phyloP scores from a whole-genome alignment of 345 rosid genomes.

The Turritis glabra region DNA sequence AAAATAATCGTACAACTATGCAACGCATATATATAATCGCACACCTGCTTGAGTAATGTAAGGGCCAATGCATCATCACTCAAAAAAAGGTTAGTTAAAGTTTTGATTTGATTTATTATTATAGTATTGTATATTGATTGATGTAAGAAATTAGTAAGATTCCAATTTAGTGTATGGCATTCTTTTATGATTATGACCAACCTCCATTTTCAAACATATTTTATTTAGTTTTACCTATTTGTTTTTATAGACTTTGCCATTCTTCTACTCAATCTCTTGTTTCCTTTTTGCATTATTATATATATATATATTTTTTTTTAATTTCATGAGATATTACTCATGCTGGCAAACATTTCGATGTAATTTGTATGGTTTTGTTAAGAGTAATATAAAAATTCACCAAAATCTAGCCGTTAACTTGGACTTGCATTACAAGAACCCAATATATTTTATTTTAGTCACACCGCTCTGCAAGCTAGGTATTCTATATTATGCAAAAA shows the following conservation, averaged over 20 bases:
- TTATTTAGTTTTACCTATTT: background rate
- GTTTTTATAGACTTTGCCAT: slow-evolving; percentile 49
- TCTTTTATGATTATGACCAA: slow-evolving; percentile 27
- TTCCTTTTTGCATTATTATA: background rate
- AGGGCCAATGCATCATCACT: slow-evolving; percentile 31
- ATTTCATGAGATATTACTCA: slow-evolving; percentile 42
- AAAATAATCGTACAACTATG: too few relatives aligned
- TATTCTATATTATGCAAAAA: background rate
- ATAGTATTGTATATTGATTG: slow-evolving; percentile 3
- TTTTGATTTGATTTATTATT: slow-evolving; percentile 22
- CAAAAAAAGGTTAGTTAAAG: slow-evolving; percentile 21
- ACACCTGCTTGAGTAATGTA: background rate
- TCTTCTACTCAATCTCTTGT: slow-evolving; percentile 53
- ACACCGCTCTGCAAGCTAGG: background rate
- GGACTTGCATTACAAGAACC: background rate
- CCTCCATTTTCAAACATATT: slow-evolving; percentile 19
- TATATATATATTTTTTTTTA: slow-evolving; percentile 32
- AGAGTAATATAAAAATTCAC: background rate
- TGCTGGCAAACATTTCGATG: slow-evolving; percentile 40
- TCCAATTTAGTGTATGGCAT: slow-evolving; percentile 21
- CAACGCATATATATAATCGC: too few relatives aligned
- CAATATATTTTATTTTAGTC: background rate
- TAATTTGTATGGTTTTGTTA: background rate
- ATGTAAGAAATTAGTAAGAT: slow-evolving; percentile 27
- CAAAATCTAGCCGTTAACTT: slow-evolving; percentile 3